Evolutionary conservation across 805 yeast genomes (phyloP).

Genomic region (Candida germanica): DNA sequence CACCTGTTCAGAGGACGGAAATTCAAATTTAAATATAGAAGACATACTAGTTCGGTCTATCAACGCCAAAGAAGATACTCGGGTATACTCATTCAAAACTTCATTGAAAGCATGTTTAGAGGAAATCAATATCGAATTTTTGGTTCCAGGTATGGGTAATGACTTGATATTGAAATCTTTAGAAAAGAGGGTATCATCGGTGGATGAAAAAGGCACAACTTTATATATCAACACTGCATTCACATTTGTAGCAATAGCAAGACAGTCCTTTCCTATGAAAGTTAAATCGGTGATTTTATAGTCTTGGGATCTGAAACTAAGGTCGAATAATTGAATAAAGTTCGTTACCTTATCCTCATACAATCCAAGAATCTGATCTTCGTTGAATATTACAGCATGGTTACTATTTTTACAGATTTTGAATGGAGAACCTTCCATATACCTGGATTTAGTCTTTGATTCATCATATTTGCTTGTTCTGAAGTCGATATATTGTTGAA

Average conservation of each 20-base stretch:
- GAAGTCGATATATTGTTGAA: conserved; percentile 12
- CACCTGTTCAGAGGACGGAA: conserved; percentile 8
- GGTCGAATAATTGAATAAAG: conserved; percentile 8
- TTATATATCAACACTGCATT: conserved; percentile 9
- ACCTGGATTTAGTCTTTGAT: not conserved
- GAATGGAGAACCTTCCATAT: conserved; percentile 14
- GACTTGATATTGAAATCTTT: conserved; percentile 17
- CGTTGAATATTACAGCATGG: conserved; percentile 14
- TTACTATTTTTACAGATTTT: conserved; percentile 11
- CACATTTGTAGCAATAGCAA: conserved; percentile 8
- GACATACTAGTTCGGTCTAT: conserved; percentile 15
- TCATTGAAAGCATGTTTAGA: conserved; percentile 15
- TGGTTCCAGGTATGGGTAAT: conserved; percentile 9
- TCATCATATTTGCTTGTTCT: conserved; percentile 2
- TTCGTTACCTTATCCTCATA: conserved; percentile 7
- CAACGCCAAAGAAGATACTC: conserved; percentile 16
- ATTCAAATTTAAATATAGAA: conserved; percentile 9
- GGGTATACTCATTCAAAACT: conserved; percentile 12
- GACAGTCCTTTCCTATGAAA: conserved; percentile 5
- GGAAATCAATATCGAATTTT: conserved; percentile 16
- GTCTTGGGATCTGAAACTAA: not conserved
- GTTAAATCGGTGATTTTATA: conserved; percentile 13
- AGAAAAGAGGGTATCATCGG: conserved; percentile 13
- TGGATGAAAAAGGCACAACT: not conserved
- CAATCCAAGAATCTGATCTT: conserved; percentile 9